Evolutionary conservation across 2,329 filamentous ascomycete species (phyloP).

Genomic region (Xylariomycetidae sp.): DNA sequence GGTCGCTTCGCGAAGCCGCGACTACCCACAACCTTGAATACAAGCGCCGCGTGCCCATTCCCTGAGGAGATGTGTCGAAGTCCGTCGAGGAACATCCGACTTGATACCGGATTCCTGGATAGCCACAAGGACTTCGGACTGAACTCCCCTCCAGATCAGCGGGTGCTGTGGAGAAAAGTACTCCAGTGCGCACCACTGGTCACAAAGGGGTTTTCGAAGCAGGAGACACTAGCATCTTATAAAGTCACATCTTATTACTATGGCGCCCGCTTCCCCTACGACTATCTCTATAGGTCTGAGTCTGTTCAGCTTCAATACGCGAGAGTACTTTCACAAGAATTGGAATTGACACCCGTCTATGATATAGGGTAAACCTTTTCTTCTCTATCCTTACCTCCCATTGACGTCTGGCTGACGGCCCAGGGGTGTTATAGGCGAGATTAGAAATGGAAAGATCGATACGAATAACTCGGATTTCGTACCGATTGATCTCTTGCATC

Average conservation of each 20-base stretch:
- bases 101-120: conserved; percentile 11
- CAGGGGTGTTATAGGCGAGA: no score
- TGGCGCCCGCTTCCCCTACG: no score
- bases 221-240: neutral
- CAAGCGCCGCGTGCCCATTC: conserved; percentile 11
- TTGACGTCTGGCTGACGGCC: no score
- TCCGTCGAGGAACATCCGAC: conserved; percentile 1
- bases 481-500: neutral
- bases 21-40: neutral
- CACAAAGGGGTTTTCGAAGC: conserved; percentile 7
- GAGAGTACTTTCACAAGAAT: no score
- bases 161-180: conserved; percentile 6
- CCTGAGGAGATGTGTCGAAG: conserved; percentile 5
- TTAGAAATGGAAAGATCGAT: no score
- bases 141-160: conserved; percentile 6
- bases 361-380: no score
- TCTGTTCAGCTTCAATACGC: neutral
- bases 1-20: conserved; percentile 3
- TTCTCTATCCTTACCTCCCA: no score
- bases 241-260: neutral
- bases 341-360: no score
- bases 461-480: conserved; percentile 1
- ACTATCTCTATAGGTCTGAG: neutral
- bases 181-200: conserved; percentile 11
- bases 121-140: conserved; percentile 11